A percentile compares a stretch with the other conserved stretches of the same genome.
Conservation (phyloP, 2,329 filamentous ascomycete genomes). For the Exophiala sp. region DNA sequence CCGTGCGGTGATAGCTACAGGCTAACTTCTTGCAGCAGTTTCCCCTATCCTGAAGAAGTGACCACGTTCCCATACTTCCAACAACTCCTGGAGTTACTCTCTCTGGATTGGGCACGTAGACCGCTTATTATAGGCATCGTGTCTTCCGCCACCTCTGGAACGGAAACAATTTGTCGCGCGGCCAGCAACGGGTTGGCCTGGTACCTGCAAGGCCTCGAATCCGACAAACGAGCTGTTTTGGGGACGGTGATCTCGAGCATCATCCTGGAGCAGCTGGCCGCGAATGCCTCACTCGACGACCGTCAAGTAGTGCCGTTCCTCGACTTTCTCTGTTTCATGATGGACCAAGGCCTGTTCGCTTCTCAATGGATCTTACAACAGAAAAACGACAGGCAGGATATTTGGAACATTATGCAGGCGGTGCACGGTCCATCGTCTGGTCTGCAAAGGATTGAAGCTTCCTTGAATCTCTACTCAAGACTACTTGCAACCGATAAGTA, state of each 20-base stretch:
- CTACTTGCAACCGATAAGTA: conserved; percentile 12
- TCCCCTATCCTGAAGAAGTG: conserved; percentile 42
- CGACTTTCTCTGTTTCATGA: conserved; percentile 69
- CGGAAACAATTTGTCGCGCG: conserved; percentile 41
- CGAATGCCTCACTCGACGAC: conserved; percentile 53
- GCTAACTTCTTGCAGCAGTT: conserved; percentile 22
- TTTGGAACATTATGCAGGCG: conserved; percentile 69
- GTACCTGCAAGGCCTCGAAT: conserved; percentile 22
- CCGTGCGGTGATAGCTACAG: neutral
- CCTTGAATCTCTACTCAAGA: conserved; percentile 65
- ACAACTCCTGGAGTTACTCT: conserved; percentile 37
- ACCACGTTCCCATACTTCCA: conserved; percentile 41
- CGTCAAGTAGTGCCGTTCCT: conserved; percentile 68
- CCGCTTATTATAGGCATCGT: conserved; percentile 40
- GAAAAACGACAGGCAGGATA: conserved; percentile 37
- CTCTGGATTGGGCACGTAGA: conserved; percentile 35
- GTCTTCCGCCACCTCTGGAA: conserved; percentile 42
- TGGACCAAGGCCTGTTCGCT: conserved; percentile 52
- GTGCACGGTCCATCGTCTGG: conserved; percentile 77
- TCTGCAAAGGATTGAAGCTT: conserved; percentile 73
- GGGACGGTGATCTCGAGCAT: conserved; percentile 42
- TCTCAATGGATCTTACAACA: neutral
- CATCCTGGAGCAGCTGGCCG: conserved; percentile 50
- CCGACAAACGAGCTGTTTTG: neutral
- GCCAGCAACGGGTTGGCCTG: conserved; percentile 39